phyloP scores from a whole-genome alignment of 148 eudicot species.

The Rhododendron henanense region DNA sequence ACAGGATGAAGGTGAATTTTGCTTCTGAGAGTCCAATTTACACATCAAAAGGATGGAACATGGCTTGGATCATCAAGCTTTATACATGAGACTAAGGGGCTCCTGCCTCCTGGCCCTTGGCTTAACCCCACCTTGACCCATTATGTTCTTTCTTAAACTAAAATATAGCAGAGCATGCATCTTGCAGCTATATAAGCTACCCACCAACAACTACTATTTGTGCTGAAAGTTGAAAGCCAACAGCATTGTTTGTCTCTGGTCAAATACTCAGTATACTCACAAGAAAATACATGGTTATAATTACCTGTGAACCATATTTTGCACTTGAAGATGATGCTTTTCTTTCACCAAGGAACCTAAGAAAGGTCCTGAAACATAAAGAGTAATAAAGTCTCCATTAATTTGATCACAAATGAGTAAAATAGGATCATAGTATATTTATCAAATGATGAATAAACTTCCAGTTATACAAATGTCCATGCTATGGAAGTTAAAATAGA shows the following conservation, averaged over 20 bases:
- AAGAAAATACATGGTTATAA: slow-evolving; percentile 3
- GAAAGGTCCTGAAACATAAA: slow-evolving; percentile 62
- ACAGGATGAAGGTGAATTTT: background rate
- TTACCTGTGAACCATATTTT: slow-evolving; percentile 86
- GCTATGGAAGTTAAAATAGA: background rate
- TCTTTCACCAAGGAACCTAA: slow-evolving; percentile 74
- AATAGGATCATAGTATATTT: background rate
- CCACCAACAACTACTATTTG: background rate
- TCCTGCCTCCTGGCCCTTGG: background rate
- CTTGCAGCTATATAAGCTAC: background rate
- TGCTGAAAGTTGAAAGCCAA: slow-evolving; percentile 1
- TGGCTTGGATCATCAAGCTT: background rate
- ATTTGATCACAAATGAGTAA: background rate
- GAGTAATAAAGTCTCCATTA: background rate
- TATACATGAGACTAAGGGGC: background rate
- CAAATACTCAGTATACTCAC: background rate
- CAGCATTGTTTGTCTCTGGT: background rate
- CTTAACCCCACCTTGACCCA: background rate
- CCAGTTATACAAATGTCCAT: background rate
- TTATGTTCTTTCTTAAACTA: background rate
- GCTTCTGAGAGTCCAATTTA: background rate
- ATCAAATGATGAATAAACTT: background rate
- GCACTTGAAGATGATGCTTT: slow-evolving; percentile 56
- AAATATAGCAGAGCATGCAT: background rate
- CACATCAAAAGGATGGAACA: background rate